A percentile compares a stretch with the other conserved stretches of the same genome.
Evolutionary conservation across 495 filamentous ascomycete genomes (phyloP).

Genomic region (Chaetomidium leptoderma): DNA sequence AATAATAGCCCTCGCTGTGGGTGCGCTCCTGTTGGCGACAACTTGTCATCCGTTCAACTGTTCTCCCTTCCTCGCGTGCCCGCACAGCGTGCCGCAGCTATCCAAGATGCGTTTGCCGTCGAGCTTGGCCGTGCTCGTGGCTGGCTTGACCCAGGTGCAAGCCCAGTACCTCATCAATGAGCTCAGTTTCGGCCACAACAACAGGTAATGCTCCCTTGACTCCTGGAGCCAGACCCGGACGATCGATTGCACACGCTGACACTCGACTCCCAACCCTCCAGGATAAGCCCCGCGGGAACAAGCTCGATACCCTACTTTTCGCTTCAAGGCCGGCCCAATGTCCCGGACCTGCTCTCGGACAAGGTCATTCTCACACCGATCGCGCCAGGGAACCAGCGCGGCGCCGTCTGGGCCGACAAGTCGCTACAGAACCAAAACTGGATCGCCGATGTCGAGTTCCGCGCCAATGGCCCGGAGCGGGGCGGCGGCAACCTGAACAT

Average conservation of each 20-base stretch:
- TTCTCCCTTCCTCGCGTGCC: background rate
- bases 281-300: conserved; percentile 42
- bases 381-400: conserved; percentile 78
- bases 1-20: conserved; percentile 6
- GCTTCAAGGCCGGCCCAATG: conserved; percentile 64
- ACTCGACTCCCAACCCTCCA: conserved; percentile 14
- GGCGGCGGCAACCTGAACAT: conserved; percentile 86
- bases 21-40: background rate
- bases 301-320: conserved; percentile 51
- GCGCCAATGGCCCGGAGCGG: conserved; percentile 78
- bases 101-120: conserved; percentile 42
- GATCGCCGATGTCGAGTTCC: conserved; percentile 80
- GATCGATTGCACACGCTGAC: background rate
- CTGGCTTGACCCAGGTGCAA: conserved; percentile 55
- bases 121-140: conserved; percentile 46
- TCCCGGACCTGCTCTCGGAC: conserved; percentile 77
- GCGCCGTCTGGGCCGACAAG: conserved; percentile 73
- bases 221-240: background rate
- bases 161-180: conserved; percentile 54
- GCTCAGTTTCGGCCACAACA: conserved; percentile 73
- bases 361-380: conserved; percentile 89
- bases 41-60: conserved; percentile 1
- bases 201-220: conserved; percentile 45
- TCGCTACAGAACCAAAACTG: conserved; percentile 61
- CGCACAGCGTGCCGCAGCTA: background rate